Evolutionary conservation across 148 eudicot genomes (phyloP).

Genomic region (Heliosperma pusillum): DNA sequence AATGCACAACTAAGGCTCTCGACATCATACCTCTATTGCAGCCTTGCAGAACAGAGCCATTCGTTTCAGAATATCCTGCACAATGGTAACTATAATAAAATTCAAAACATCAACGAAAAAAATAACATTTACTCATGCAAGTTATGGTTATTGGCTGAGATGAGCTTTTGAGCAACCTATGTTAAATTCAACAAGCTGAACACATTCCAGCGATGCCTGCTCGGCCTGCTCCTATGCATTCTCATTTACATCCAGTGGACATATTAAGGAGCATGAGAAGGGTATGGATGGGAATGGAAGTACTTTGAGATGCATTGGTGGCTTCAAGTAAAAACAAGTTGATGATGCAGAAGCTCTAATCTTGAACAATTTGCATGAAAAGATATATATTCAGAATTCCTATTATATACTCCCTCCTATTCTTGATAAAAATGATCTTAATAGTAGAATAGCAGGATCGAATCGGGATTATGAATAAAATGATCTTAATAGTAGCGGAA

Average conservation of each 20-base stretch:
- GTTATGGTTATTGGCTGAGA: not conserved
- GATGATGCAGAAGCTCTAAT: not conserved
- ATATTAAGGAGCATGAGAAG: not conserved
- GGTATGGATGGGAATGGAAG: no score
- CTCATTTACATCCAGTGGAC: not conserved
- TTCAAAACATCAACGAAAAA: not conserved
- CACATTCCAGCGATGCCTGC: not conserved
- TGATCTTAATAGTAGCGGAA: no score
- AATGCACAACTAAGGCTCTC: not conserved
- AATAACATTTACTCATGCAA: not conserved
- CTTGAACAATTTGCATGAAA: not conserved
- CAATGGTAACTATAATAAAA: constrained; percentile 3
- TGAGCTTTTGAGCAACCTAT: not conserved
- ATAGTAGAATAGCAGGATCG: no score
- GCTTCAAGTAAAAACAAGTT: not conserved
- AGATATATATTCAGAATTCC: not conserved
- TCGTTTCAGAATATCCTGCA: constrained; percentile 89
- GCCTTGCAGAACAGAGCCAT: constrained; percentile 96
- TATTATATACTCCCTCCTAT: not conserved
- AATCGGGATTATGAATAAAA: no score
- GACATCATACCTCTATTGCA: constrained; percentile 80
- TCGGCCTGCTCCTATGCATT: not conserved
- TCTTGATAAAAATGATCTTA: no score
- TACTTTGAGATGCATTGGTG: not conserved
- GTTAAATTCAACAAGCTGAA: not conserved